These are phyloP conservation scores for Dipteronia sinensis DNA, from an alignment of 345 rosid genomes.

Conservation along the genomic window DNA sequence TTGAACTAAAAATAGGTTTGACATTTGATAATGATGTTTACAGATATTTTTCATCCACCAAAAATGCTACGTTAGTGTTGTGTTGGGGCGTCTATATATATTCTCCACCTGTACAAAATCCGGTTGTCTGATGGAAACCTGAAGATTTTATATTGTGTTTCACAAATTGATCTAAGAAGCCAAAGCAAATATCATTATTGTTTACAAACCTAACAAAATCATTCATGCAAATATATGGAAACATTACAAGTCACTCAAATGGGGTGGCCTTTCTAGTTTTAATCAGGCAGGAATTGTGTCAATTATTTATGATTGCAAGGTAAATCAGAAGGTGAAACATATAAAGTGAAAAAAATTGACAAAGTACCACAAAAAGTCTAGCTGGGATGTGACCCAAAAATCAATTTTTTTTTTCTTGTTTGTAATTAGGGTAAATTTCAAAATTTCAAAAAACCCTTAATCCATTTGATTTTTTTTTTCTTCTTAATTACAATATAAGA, in stretches of 20 bases:
- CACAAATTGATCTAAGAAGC: not conserved
- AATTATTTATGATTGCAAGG: not conserved
- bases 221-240: too few species aligned
- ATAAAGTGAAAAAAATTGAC: not conserved
- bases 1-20: too few species aligned
- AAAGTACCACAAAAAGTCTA: not conserved
- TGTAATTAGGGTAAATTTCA: not conserved
- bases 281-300: not conserved
- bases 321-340: not conserved
- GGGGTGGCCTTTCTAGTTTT: not conserved
- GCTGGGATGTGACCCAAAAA: not conserved
- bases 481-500: too few species aligned
- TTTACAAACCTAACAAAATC: not conserved
- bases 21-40: not conserved
- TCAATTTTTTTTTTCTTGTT: too few species aligned
- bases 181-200: not conserved
- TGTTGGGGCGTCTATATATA: not conserved
- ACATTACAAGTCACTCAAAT: slow-evolving; percentile 8
- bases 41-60: not conserved
- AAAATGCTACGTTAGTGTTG: not conserved
- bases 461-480: too few species aligned
- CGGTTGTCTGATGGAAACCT: not conserved
- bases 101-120: not conserved
- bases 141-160: not conserved
- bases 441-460: too few species aligned